Evolutionary conservation across 208 protist genomes (phyloP).

Genomic region (Acanthamoeba castellanii): DNA sequence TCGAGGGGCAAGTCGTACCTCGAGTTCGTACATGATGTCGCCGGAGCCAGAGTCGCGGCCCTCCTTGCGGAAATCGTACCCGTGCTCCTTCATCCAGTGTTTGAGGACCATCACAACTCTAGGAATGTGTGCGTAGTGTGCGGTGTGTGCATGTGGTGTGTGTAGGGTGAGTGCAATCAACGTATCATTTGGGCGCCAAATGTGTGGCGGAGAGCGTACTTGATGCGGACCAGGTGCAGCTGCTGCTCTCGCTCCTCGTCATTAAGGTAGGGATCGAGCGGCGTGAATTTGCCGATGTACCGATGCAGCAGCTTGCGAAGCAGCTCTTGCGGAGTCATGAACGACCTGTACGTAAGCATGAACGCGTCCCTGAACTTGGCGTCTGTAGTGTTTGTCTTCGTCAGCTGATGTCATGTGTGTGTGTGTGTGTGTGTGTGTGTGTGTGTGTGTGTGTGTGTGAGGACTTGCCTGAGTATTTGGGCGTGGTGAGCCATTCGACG

Average conservation of each 20-base stretch:
- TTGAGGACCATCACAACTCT: constrained; percentile 60
- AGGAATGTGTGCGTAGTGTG: background rate
- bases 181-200: background rate
- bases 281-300: constrained; percentile 29
- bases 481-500: constrained; percentile 54
- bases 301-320: constrained; percentile 11
- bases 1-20: background rate
- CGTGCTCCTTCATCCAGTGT: constrained; percentile 58
- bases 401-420: background rate
- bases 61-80: constrained; percentile 60
- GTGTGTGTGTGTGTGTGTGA: background rate
- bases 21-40: constrained; percentile 42
- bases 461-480: constrained; percentile 59
- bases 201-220: background rate
- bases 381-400: background rate
- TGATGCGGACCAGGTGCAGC: constrained; percentile 56
- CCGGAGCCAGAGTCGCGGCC: background rate
- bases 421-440: background rate
- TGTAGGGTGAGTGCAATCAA: background rate
- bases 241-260: constrained; percentile 31
- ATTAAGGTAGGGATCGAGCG: background rate
- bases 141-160: background rate
- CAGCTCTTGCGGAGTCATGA: constrained; percentile 72
- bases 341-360: constrained; percentile 68
- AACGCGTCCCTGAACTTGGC: constrained; percentile 70